These are phyloP conservation scores for Cicer judaicum DNA, from an alignment of 306 rosid species.

Conservation along the genomic window DNA sequence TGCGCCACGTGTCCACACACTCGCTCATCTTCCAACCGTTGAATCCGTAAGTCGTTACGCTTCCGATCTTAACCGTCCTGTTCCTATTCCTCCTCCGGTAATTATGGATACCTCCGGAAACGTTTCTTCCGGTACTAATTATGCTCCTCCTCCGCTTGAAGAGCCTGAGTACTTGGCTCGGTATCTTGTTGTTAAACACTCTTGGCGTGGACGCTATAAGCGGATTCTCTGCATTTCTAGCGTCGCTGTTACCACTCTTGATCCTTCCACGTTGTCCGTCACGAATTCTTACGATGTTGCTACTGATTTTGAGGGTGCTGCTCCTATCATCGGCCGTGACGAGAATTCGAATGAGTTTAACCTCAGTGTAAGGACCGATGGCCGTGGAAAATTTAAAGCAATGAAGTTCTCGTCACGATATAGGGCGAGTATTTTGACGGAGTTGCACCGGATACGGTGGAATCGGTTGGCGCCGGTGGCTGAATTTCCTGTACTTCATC, in stretches of 20 bases:
- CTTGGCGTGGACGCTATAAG: constrained; percentile 99
- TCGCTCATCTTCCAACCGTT: constrained; percentile 68
- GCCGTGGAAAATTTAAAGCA: constrained; percentile 86
- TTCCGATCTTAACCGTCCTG: constrained; percentile 59
- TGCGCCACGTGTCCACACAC: constrained; percentile 85
- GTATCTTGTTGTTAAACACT: constrained; percentile 84
- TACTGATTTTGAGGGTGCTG: constrained; percentile 71
- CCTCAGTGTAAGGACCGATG: constrained; percentile 82
- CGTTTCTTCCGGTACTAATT: constrained; percentile 42
- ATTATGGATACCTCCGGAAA: constrained; percentile 53
- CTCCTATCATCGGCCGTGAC: constrained; percentile 79
- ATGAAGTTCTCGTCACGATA: constrained; percentile 85
- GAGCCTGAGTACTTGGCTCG: constrained; percentile 95
- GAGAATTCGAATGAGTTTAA: constrained; percentile 83
- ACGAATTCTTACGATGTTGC: constrained; percentile 86
- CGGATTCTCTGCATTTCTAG: constrained; percentile 81
- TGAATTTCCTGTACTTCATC: constrained; percentile 93
- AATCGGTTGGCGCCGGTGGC: constrained; percentile 69
- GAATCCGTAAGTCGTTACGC: constrained; percentile 73
- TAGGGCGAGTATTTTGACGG: constrained; percentile 90
- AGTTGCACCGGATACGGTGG: constrained; percentile 84
- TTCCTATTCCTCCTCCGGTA: constrained; percentile 17
- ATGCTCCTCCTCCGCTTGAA: constrained; percentile 57
- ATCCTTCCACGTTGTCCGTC: constrained; percentile 80
- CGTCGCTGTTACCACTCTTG: constrained; percentile 69